Conservation (phyloP, 2,329 filamentous ascomycete species). For the Calonectria honghensis region DNA sequence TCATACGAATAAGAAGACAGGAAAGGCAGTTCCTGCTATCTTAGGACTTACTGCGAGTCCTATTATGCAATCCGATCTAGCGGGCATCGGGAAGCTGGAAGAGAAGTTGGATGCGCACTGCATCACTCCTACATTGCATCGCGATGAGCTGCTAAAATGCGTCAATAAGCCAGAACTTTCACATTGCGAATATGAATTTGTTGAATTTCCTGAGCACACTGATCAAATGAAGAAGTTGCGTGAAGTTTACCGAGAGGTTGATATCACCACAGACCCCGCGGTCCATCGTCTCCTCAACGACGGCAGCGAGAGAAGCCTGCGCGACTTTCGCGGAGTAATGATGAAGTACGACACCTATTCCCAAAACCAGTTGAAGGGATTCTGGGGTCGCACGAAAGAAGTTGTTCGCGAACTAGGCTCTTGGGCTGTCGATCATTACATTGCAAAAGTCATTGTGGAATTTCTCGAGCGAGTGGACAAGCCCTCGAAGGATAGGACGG, state of each 20-base stretch:
- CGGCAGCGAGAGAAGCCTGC: slow-evolving; percentile 63
- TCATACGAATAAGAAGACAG: slow-evolving; percentile 65
- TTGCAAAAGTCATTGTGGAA: slow-evolving; percentile 68
- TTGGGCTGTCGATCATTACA: slow-evolving; percentile 82
- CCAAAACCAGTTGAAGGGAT: slow-evolving; percentile 72
- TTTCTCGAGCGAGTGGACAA: slow-evolving; percentile 55
- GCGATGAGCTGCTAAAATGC: slow-evolving; percentile 80
- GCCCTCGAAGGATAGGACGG: slow-evolving; percentile 56
- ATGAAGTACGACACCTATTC: slow-evolving; percentile 70
- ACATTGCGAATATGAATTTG: slow-evolving; percentile 57
- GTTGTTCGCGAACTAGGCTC: slow-evolving; percentile 76
- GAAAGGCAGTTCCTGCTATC: slow-evolving; percentile 75
- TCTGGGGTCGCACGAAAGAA: slow-evolving; percentile 69
- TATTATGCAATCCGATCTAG: slow-evolving; percentile 75
- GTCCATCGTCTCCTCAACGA: slow-evolving; percentile 68
- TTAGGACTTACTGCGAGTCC: slow-evolving; percentile 90
- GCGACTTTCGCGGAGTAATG: slow-evolving; percentile 62
- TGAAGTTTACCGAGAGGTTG: slow-evolving; percentile 64
- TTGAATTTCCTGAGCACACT: slow-evolving; percentile 49
- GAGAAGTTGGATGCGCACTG: slow-evolving; percentile 81
- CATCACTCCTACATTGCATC: slow-evolving; percentile 80
- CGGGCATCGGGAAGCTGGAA: slow-evolving; percentile 78
- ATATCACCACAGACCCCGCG: slow-evolving; percentile 78
- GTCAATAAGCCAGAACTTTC: slow-evolving; percentile 79
- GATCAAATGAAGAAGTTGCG: slow-evolving; percentile 66